Evolutionary conservation across 352 stramenopile species (phyloP), one percentile per base, ranked within the genome.

Genomic region (Phytophthora kernoviae): DNA sequence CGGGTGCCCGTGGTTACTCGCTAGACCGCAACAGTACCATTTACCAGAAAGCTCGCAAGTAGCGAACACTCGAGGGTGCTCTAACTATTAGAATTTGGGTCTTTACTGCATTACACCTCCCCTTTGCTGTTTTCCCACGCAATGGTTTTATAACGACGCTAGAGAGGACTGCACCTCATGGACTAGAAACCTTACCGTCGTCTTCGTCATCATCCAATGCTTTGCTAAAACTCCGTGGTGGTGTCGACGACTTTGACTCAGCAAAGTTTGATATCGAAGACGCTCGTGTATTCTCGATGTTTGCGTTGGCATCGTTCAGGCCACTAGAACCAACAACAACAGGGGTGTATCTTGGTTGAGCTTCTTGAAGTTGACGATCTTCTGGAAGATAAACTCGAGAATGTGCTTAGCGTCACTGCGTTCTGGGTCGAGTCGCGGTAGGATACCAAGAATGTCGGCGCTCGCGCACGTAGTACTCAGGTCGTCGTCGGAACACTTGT

Each of bases 381-480:
- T 85, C 40, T 91, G 78, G 66, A 98, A 94, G 37, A 98, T 93
- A 52, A 93, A 94, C 62, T 97, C 86, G 33, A 98, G 82, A 39
- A 98, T 81, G 56, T 95, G 82, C 65, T 96, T 98, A 53, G 91
- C 91, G 55, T 90, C 81, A 54, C 57, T 81, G 62, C 75, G 80
- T 40, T 92, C 79, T 30, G 80, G 58, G 26, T 90, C 86, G 32
- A 94, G 73, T 42, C 87, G 93, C 9, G 81, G 70, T 11, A 91
- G 21, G 41, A 98, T 92, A 20, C 89, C 93, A 17, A 98, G 69
- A 48, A 98, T 98, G 40, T 96, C 87, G 42, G 91, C 93, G 33
- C 87, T 98, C 94, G 50, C 90, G 82, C 45, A 98, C 78, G 73
- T 97, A 98, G 70, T 98, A 96, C 60, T 98, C 17, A 98, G 69